Conservation (phyloP, 208 protist species). For the Naegleria lovaniensis region DNA sequence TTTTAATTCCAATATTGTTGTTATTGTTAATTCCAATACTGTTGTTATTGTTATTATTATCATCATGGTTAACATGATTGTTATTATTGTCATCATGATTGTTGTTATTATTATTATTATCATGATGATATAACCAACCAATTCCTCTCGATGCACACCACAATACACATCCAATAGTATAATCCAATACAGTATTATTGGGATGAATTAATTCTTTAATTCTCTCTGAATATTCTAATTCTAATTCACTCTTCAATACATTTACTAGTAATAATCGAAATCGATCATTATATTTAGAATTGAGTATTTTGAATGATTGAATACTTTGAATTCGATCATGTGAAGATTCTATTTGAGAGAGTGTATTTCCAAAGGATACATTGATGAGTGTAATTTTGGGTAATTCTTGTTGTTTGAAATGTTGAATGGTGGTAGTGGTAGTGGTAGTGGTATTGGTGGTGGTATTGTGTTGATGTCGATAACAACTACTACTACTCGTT, state of each 20-base stretch:
- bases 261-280: constrained; percentile 78
- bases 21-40: too few relatives aligned
- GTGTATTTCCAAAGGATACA: constrained; percentile 75
- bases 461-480: too few relatives aligned
- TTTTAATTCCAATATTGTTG: too few relatives aligned
- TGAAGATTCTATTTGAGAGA: constrained; percentile 49
- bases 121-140: constrained; percentile 24
- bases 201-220: constrained; percentile 61
- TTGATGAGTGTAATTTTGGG: constrained; percentile 83
- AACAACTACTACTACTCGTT: too few relatives aligned
- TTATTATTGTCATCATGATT: too few relatives aligned
- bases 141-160: constrained; percentile 75
- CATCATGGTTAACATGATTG: too few relatives aligned
- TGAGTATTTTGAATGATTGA: constrained; percentile 65
- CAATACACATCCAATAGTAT: constrained; percentile 86
- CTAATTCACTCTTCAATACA: constrained; percentile 52
- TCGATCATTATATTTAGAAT: constrained; percentile 59
- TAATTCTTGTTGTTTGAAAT: too few relatives aligned
- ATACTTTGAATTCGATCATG: constrained; percentile 72
- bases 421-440: too few relatives aligned
- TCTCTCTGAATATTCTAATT: neutral
- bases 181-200: constrained; percentile 79
- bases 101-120: neutral
- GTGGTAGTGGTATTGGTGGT: too few relatives aligned
- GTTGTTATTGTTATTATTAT: too few relatives aligned